Evolutionary conservation across 116 monocot species (phyloP).

Genomic region (Dioscorea cayenensis): DNA sequence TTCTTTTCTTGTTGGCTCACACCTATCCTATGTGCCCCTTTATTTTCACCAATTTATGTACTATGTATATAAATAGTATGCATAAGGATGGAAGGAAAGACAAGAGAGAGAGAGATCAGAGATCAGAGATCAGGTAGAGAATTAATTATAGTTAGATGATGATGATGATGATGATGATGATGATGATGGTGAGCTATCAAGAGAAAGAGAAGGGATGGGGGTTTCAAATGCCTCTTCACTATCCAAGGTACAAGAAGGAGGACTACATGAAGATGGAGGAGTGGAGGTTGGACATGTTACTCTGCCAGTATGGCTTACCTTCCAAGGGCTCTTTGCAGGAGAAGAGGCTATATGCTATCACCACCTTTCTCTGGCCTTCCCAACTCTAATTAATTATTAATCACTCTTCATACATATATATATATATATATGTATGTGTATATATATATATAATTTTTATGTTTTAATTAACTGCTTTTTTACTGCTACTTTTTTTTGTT

Average conservation of each 20-base stretch:
- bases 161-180: not conserved
- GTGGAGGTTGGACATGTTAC: conserved; percentile 41
- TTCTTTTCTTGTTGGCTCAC: conserved; percentile 1
- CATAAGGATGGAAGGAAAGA: too few species aligned
- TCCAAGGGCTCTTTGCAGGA: conserved; percentile 30
- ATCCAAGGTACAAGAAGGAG: conserved; percentile 49
- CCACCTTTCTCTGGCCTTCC: conserved; percentile 49
- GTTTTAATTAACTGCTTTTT: too few species aligned
- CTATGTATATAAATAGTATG: not conserved
- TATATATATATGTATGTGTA: not conserved
- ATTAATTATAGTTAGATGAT: not conserved
- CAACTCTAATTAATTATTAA: conserved; percentile 15
- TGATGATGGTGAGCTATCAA: not conserved
- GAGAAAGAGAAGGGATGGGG: not conserved
- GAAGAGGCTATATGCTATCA: conserved; percentile 47
- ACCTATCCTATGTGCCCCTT: not conserved
- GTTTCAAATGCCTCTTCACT: conserved; percentile 48
- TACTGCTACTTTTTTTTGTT: too few species aligned
- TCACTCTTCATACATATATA: not conserved
- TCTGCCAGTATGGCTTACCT: conserved; percentile 41
- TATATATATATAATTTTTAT: not conserved
- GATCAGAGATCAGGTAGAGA: not conserved
- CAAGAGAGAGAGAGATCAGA: too few species aligned
- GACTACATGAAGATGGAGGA: conserved; percentile 63
- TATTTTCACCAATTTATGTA: not conserved